These are phyloP conservation scores for Oxyria digyna DNA, from an alignment of 148 eudicot species.

Conservation along the genomic window DNA sequence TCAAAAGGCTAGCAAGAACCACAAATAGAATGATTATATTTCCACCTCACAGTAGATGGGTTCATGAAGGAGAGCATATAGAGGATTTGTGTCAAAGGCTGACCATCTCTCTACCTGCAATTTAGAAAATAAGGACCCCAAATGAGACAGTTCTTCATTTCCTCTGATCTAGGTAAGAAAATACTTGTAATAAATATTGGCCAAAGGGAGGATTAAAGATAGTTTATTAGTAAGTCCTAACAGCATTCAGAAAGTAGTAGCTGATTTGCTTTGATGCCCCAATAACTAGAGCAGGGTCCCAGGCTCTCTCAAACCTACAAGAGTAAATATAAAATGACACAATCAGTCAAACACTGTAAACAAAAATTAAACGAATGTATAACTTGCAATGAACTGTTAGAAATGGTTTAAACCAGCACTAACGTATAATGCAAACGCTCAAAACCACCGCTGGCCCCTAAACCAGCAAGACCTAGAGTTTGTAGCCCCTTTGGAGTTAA, in stretches of 20 bases:
- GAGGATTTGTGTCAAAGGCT: conserved; percentile 64
- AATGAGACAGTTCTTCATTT: background rate
- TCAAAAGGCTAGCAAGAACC: background rate
- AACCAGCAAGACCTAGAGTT: conserved; percentile 74
- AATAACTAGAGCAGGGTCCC: conserved; percentile 80
- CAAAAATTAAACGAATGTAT: background rate
- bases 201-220: no score
- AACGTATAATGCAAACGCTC: conserved; percentile 89
- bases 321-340: conserved; percentile 1
- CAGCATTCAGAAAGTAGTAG: conserved; percentile 69
- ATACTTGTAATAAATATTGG: background rate
- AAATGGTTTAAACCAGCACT: conserved; percentile 13
- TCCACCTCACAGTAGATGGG: conserved; percentile 80
- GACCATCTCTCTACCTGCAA: conserved; percentile 79
- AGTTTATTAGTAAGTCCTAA: conserved; percentile 21
- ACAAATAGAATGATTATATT: background rate
- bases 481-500: conserved; percentile 84
- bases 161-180: background rate
- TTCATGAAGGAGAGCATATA: conserved; percentile 84
- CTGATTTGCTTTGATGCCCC: conserved; percentile 72
- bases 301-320: conserved; percentile 77
- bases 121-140: conserved; percentile 8
- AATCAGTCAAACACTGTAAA: background rate
- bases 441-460: conserved; percentile 83
- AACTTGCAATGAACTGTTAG: background rate